Conservation (phyloP, 139 green algal genomes). For the Diplosphaera chodatii region DNA sequence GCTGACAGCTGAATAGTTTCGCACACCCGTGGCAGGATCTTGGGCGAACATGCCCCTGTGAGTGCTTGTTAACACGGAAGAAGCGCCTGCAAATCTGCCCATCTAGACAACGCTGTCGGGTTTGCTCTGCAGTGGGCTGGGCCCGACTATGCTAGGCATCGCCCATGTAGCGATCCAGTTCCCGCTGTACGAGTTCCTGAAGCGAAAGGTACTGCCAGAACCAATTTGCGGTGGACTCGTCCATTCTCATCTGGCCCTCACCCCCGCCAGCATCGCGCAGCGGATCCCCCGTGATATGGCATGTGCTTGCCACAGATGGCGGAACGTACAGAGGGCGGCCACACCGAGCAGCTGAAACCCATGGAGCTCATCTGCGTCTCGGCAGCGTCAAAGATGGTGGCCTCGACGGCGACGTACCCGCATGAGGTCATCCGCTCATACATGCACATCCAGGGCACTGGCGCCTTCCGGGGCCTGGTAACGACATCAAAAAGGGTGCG, state of each 20-base stretch:
- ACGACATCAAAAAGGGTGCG: constrained; percentile 37
- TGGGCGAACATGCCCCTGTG: too few species aligned
- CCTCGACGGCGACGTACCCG: constrained; percentile 92
- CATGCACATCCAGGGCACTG: constrained; percentile 83
- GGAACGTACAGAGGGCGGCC: neutral
- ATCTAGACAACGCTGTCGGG: too few species aligned
- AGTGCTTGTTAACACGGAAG: too few species aligned
- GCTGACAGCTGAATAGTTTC: too few species aligned
- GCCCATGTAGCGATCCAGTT: constrained; percentile 94
- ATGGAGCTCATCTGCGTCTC: constrained; percentile 75
- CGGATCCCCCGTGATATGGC: too few species aligned
- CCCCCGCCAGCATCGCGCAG: too few species aligned
- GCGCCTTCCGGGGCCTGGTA: constrained; percentile 56
- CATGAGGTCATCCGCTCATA: constrained; percentile 93
- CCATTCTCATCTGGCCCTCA: too few species aligned
- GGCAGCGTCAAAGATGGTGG: constrained; percentile 89
- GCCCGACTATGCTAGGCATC: constrained; percentile 83
- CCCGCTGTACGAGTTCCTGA: constrained; percentile 88
- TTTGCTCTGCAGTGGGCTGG: constrained; percentile 59
- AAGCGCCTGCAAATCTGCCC: too few species aligned
- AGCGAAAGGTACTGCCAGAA: constrained; percentile 26
- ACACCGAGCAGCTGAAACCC: neutral
- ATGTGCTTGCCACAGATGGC: neutral
- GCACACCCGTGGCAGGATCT: too few species aligned
- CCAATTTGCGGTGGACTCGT: constrained; percentile 8